phyloP scores from a whole-genome alignment of 2,329 filamentous ascomycete genomes.

The Aspergillus proliferans region DNA sequence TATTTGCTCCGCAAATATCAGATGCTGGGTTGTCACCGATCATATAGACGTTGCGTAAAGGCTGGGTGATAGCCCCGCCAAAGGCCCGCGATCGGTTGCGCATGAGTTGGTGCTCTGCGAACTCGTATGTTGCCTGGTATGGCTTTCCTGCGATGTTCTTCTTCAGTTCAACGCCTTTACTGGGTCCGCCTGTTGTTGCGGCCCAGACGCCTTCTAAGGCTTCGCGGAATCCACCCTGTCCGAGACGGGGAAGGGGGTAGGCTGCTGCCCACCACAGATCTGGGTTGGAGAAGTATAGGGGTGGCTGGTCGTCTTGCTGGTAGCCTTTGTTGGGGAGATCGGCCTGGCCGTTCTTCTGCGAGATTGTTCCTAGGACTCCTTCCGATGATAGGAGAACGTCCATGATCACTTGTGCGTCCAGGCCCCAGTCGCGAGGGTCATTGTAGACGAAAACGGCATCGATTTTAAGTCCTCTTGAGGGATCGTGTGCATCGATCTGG shows the following conservation, averaged over 20 bases:
- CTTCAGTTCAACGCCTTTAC: constrained; percentile 50
- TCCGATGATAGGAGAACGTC: constrained; percentile 73
- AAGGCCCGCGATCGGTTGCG: constrained; percentile 52
- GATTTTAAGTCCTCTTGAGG: constrained; percentile 60
- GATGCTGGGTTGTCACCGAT: constrained; percentile 84
- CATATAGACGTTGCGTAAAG: constrained; percentile 81
- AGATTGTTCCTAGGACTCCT: constrained; percentile 78
- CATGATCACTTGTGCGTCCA: constrained; percentile 77
- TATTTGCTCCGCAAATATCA: constrained; percentile 83
- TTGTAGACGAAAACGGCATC: constrained; percentile 93
- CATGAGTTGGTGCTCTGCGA: constrained; percentile 68
- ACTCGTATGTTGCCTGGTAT: constrained; percentile 68
- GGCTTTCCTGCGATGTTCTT: constrained; percentile 79
- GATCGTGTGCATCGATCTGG: constrained; percentile 35
- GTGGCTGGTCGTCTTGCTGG: constrained; percentile 73
- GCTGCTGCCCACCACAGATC: constrained; percentile 84
- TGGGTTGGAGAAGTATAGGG: constrained; percentile 80
- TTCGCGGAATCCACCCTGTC: constrained; percentile 83
- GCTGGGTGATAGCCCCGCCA: constrained; percentile 27
- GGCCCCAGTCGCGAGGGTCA: constrained; percentile 91
- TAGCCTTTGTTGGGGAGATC: constrained; percentile 68
- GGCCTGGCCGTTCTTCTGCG: constrained; percentile 60
- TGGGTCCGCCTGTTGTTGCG: constrained; percentile 57
- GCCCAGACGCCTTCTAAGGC: constrained; percentile 75
- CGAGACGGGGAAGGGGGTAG: constrained; percentile 78